Base-by-base conservation (phyloP, 2,329 filamentous ascomycete species). In the Curvularia spicifera region DNA sequence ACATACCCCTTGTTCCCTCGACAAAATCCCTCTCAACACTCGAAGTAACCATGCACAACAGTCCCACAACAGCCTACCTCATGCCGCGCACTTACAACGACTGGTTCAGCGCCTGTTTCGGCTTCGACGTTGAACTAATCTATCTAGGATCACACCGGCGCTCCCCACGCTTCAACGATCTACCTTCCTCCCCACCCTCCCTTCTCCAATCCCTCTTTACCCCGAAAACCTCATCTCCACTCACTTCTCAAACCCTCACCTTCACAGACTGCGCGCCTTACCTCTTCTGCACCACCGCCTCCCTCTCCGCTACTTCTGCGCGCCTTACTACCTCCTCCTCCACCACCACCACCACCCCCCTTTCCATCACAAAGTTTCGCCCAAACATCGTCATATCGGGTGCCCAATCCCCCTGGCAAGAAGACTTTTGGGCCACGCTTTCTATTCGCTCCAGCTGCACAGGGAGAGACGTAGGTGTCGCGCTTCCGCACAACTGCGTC, bases 201-300 rank as follows among this genome's bases (percentile, higher is more conserved):
- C 33, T 35, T 3, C 10, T 31, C 0, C 1, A 12, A 35, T n/a
- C 13, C 13, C 33, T 15, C 33, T n/a, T 47, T 59, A 29, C 5
- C 35, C 35, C 2, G 9, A 10, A 12, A 12, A 10, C 35, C 35
- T 69, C 3, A 66, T 63, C 1, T 60, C 66, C 33, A 50, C 63
- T 9, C 55, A 66, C 75, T 45, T 63, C 49, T 52, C 55, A 70
- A 22, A 82, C 22, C 22, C 47, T 94, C 43, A 86, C 85, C 2
- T 95, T 94, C 76, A 85, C 87, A 39, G 91, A 95, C 75, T 85
- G 85, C 62, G 90, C 91, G 1, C 89, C 91, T 0, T 90, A 90
- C 72, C 83, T 97, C 13, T 76, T 97, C 24, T 83, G 89, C 5
- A 91, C 88, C 0, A 82, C 87, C 59, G 83, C 86, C 2, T 95